phyloP scores from a whole-genome alignment of 1,284 basidiomycete genomes.

The Heterobasidion annosum region DNA sequence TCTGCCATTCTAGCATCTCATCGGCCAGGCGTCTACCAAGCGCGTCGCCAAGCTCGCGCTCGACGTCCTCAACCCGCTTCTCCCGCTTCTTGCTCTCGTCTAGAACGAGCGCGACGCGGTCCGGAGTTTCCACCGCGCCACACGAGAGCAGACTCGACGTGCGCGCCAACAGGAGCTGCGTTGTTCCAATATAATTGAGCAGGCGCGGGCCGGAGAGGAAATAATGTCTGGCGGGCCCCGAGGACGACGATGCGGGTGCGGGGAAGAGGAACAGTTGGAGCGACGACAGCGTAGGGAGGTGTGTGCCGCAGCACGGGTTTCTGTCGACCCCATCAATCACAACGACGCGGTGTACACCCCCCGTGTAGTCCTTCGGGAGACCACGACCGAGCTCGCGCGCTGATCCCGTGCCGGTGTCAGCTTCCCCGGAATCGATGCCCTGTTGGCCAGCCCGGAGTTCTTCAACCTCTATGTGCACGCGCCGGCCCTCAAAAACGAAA shows the following conservation, averaged over 20 bases:
- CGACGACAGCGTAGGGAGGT: conserved; percentile 63
- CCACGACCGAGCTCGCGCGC: conserved; percentile 36
- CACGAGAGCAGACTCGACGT: conserved; percentile 59
- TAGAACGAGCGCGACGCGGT: conserved; percentile 61
- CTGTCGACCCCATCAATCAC: conserved; percentile 76
- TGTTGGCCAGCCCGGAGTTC: conserved; percentile 41
- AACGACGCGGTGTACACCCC: conserved; percentile 74
- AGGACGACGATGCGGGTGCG: conserved; percentile 48
- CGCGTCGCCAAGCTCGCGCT: conserved; percentile 63
- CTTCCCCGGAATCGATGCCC: conserved; percentile 23
- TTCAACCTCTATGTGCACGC: conserved; percentile 58
- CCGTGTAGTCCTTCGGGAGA: conserved; percentile 62
- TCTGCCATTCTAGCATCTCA: conserved; percentile 29
- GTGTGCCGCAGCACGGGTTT: conserved; percentile 86
- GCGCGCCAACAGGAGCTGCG: conserved; percentile 44
- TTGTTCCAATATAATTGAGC: conserved; percentile 46
- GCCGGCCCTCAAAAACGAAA: conserved; percentile 54
- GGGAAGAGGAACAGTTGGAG: conserved; percentile 67
- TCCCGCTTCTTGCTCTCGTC: conserved; percentile 54
- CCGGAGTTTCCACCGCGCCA: conserved; percentile 52
- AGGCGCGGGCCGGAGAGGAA: conserved; percentile 78
- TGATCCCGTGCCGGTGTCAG: conserved; percentile 31
- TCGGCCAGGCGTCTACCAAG: conserved; percentile 50
- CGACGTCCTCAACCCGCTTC: conserved; percentile 56
- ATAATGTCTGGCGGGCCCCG: conserved; percentile 64